Evolutionary conservation across 73 alveolate species (phyloP).

Genomic region (Effrenium voratum): DNA sequence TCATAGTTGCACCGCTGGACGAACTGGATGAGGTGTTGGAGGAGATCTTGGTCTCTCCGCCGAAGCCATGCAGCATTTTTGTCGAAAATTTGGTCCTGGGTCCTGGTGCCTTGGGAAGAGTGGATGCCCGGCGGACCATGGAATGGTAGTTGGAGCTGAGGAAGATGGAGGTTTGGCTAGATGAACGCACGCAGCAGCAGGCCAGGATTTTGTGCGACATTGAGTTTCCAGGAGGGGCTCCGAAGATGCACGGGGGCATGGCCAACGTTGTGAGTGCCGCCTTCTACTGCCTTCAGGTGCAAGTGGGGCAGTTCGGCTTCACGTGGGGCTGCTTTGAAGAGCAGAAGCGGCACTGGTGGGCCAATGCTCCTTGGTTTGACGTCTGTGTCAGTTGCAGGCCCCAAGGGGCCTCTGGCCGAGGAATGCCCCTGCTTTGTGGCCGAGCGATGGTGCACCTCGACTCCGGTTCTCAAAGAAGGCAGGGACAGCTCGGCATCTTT

Average conservation of each 20-base stretch:
- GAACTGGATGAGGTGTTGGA: slow-evolving; percentile 70
- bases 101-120: too few species aligned
- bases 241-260: too few species aligned
- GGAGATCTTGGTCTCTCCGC: slow-evolving; percentile 3
- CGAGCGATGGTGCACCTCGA: slow-evolving; percentile 91
- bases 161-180: too few species aligned
- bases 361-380: neutral
- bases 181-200: too few species aligned
- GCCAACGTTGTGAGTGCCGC: too few species aligned
- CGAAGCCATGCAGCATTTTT: neutral
- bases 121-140: too few species aligned
- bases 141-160: too few species aligned
- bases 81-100: neutral
- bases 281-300: too few species aligned
- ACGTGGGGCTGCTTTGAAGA: slow-evolving; percentile 85
- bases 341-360: slow-evolving; percentile 92
- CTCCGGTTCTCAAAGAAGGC: slow-evolving; percentile 72
- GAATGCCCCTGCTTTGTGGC: slow-evolving; percentile 88
- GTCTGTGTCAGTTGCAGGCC: neutral
- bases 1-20: slow-evolving; percentile 58
- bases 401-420: neutral
- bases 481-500: too few species aligned
- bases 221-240: too few species aligned
- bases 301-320: slow-evolving; percentile 15
- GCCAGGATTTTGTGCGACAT: too few species aligned